phyloP scores from a whole-genome alignment of 805 yeast species.

The Saccharomyces paradoxus region DNA sequence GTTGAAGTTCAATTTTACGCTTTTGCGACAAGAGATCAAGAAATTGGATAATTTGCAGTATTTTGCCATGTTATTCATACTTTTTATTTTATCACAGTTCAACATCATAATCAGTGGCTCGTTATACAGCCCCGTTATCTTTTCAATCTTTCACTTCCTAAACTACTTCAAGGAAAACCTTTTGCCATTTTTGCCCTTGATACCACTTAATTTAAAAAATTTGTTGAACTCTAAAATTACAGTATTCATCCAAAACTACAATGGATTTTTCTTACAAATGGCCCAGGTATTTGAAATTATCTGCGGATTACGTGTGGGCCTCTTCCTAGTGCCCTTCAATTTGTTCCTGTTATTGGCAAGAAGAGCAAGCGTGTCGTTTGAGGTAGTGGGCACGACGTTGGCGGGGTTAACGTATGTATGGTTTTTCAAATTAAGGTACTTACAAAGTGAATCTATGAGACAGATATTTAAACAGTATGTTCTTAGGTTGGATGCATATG shows the following conservation, averaged over 20 bases:
- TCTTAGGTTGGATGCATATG: conserved; percentile 31
- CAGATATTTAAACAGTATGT: conserved; percentile 41
- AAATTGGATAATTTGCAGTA: conserved; percentile 57
- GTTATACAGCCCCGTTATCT: conserved; percentile 53
- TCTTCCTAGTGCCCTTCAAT: conserved; percentile 35
- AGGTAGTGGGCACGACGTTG: conserved; percentile 20
- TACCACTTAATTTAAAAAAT: conserved; percentile 17
- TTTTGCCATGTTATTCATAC: conserved; percentile 37
- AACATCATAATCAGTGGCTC: conserved; percentile 38
- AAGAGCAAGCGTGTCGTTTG: conserved; percentile 15
- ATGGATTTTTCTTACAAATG: conserved; percentile 36
- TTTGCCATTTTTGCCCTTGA: conserved; percentile 42
- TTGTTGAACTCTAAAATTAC: conserved; percentile 26
- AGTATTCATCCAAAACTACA: conserved; percentile 32
- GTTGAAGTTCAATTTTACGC: conserved; percentile 27
- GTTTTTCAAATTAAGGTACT: conserved; percentile 54
- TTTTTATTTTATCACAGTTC: conserved; percentile 38
- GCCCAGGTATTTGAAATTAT: conserved; percentile 44
- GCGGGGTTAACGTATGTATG: conserved; percentile 40
- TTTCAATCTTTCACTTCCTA: conserved; percentile 56
- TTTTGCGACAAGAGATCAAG: conserved; percentile 25
- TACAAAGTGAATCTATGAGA: conserved; percentile 49
- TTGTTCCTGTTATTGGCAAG: conserved; percentile 30
- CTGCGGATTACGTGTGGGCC: conserved; percentile 33
- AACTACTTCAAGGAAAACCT: conserved; percentile 48